Base-by-base conservation (phyloP, 768 basidiomycete species). In the Trametes elegans region DNA sequence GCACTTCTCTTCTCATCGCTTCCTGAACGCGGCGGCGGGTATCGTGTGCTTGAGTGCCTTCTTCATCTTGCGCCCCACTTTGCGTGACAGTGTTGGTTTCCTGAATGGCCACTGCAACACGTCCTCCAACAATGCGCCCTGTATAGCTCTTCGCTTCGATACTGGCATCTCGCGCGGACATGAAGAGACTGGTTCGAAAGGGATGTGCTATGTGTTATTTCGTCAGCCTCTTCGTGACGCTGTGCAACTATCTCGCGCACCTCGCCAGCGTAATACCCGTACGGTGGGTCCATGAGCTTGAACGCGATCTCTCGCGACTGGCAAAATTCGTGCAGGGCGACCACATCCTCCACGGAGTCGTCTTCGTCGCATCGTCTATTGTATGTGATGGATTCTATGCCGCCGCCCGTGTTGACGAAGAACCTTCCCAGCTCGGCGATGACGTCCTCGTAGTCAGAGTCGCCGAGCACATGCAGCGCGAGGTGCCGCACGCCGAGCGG, bases 251-350 rank as follows among this genome's bases (percentile, higher is more conserved):
- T 1, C 6, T 2, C 19, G 47, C 55, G 27, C 49, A 57, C 55
- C 49, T 57, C 55, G 7, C 55, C 55, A 2, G 55, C 43, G n/a
- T 56, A 57, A 34, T 45, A 36, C 3, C 55, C 55, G 16, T 46
- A 57, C 10, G 49, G 55, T 6, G 55, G 55, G 44, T 46, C 43
- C 55, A 57, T 57, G 3, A 50, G 28, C 7, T 36, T 26, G 39
- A 57, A 57, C n/a, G 19, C 19, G 26, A 57, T n/a, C 13, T 31
- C 8, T 3, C 38, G 36, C 7, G 27, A 35, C 11, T 13, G 21
- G 43, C 55, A 57, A 31, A 57, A 57, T 7, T 50, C 38, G 29
- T 46, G 35, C 23, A 57, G 38, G 32, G 40, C 27, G 16, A 38
- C 36, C n/a, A 44, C 29, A 24, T 57, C 55, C 28, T 36, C 21